phyloP scores from a whole-genome alignment of 202 grass and related monocot genomes.

The Thinopyrum obtusiflorum region DNA sequence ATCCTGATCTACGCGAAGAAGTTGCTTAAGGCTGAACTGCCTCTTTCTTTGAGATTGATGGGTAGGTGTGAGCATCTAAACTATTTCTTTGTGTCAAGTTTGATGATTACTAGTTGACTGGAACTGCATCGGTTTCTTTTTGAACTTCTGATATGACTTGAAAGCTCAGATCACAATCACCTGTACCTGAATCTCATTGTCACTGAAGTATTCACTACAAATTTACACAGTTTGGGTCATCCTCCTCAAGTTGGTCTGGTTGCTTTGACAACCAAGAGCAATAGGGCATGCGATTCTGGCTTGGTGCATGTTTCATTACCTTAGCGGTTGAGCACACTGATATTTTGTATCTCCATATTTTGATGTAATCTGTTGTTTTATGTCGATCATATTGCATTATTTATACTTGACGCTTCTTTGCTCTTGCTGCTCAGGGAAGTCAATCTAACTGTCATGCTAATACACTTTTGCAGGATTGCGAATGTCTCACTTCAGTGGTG shows the following conservation, averaged over 20 bases:
- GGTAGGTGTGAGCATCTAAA: constrained; percentile 41
- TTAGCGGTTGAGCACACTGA: constrained; percentile 4
- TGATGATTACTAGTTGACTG: background rate
- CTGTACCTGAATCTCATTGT: background rate
- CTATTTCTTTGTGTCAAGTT: constrained; percentile 11
- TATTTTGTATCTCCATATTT: constrained; percentile 16
- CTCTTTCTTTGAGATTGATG: constrained; percentile 92
- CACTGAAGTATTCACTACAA: background rate
- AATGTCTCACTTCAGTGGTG: constrained; percentile 81
- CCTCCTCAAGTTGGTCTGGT: constrained; percentile 12
- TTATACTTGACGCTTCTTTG: background rate
- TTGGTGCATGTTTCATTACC: constrained; percentile 30
- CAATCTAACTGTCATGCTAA: constrained; percentile 8
- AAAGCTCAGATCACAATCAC: background rate
- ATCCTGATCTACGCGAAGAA: constrained; percentile 76
- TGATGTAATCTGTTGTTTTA: background rate
- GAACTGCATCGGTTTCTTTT: background rate
- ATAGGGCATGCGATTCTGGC: background rate
- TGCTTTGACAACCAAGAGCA: background rate
- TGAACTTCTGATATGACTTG: background rate
- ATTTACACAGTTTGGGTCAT: background rate
- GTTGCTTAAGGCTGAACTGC: constrained; percentile 84
- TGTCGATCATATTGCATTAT: background rate
- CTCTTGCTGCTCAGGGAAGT: constrained; percentile 5
- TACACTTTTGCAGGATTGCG: constrained; percentile 57